Evolutionary conservation across 75 land plant genomes (phyloP), one percentile per base, ranked within the genome.

Genomic region (Picea glauca): DNA sequence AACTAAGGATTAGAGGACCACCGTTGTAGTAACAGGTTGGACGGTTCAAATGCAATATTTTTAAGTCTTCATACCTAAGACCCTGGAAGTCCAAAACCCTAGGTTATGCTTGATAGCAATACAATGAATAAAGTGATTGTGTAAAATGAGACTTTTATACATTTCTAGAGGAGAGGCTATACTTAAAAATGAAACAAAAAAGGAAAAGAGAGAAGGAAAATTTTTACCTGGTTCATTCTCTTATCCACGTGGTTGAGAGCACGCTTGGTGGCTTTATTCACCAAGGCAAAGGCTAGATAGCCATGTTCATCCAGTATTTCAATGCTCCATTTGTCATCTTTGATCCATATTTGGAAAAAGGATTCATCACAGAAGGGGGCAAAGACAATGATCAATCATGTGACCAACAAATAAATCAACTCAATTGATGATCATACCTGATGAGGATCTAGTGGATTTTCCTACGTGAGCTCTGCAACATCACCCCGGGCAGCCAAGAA

Each of bases 221-320:
- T 43, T 43, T 43, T 43, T 35, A 43, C 46, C 5, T 5, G 5
- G 5, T 5, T 0, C 5, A 4, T 4, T 38, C 62, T 57, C 40
- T 57, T 82, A 31, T 31, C 31, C 12, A 56, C 54, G 58, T 90
- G 95, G 65, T 85, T 79, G 17, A 93, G 58, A 14, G 91, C 90
- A 67, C 87, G 80, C 23, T 89, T 82, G 20, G 88, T 87, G 13
- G 85, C 91, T 65, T 91, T 91, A 60, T 91, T 91, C 17, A 93
- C 86, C 60, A 93, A 78, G 58, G 91, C 82, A 81, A 91, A 93
- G 56, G 83, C 67, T 12, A 93, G 95, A 26, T 43, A 84, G 2
- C 93, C 93, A 54, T 77, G 85, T 38, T 87, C 82, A 81, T 93
- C 93, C 75, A 87, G 87, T 58, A 89, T 83, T 58, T 75, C 81